Evolutionary conservation across 768 basidiomycete genomes (phyloP), one percentile per base, ranked within the genome.

Genomic region (Podaxis sp.): DNA sequence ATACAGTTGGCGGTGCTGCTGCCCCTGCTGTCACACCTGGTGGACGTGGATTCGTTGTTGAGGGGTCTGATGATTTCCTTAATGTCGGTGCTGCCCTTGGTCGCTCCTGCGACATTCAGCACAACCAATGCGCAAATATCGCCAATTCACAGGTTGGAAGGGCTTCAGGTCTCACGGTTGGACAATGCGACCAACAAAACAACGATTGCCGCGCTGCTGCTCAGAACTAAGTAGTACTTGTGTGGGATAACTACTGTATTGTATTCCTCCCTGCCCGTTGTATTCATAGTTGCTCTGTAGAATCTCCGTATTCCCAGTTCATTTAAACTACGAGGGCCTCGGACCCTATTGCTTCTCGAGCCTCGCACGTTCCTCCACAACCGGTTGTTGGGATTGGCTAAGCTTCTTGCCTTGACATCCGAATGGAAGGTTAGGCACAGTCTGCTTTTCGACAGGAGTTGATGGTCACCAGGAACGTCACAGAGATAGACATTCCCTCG

Each of bases 91-190:
- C 79, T 44, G 85, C 85, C 17, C 75, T 86, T 36, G 82, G 81
- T 22, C 81, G 85, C 33, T 83, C 83, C 1, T 87, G 86, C 72
- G 83, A 84, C 66, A 77, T 83, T 41, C 84, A 86, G 71, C 79
- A 85, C 69, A 86, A 86, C 72, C 61, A 70, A 37, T 87, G 85
- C 65, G 82, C 83, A 40, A 75, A 85, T 69, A 66, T 76, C 26
- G 82, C 82, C 17, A 85, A 85, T 76, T 78, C 80, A 40, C 75
- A 71, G 24, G 69, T 69, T 37, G 75, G 78, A n/a, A 72, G 70
- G 51, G 67, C 70, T 1, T 55, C 71, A 33, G 75, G 77, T 11
- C 74, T 83, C 62, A 65, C 73, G 24, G 82, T 82, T 54, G 68
- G 71, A 30, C 75, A 77, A 64, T 77, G 76, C 64, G 76, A 77